Evolutionary conservation across 805 yeast species (phyloP), one percentile per base, ranked within the genome.

Genomic region (Wickerhamomyces queroliae): DNA sequence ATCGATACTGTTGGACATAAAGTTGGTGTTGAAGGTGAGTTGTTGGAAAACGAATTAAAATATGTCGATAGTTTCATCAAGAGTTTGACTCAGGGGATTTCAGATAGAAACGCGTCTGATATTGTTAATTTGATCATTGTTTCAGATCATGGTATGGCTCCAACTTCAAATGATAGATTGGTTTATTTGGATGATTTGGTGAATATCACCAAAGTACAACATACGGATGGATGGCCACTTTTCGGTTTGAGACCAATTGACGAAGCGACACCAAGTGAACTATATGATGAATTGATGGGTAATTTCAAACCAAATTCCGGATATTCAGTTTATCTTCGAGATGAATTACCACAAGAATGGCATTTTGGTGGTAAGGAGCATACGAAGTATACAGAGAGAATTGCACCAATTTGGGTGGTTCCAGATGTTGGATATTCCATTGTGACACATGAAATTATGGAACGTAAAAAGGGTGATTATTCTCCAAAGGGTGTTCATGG

Each of bases 131-230:
- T 90, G 17, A 62, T 91, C 0, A 64, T 90, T 32, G 83, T 90
- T 4, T 85, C 95, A 33, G 96, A 90, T 58, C 96, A 89, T 57
- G 96, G 96, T 10, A 89, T 88, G 95, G 82, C 95, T 0, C 91
- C 95, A 7, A 83, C 95, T 2, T 72, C 86, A 1, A 74, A 79
- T 46, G 75, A 79, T 11, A 64, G 95, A 43, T 58, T 86, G 10
- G 62, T 89, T 2, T 77, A 76, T 45, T 59, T 90, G 44, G 96
- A 88, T 56, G 93, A 88, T 46, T 44, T 86, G 15, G 61, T 87
- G 10, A 78, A 78, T 50, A 51, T 58, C 2, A 48, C 52, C 3
- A 66, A 69, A 41, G 69, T 85, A 35, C 80, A 78, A 43, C 78
- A 80, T 50, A 62, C 71, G 23, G 89, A 83, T 52, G 95, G 93